Conservation (phyloP, 805 yeast genomes). For the Komagataella kurtzmanii region DNA sequence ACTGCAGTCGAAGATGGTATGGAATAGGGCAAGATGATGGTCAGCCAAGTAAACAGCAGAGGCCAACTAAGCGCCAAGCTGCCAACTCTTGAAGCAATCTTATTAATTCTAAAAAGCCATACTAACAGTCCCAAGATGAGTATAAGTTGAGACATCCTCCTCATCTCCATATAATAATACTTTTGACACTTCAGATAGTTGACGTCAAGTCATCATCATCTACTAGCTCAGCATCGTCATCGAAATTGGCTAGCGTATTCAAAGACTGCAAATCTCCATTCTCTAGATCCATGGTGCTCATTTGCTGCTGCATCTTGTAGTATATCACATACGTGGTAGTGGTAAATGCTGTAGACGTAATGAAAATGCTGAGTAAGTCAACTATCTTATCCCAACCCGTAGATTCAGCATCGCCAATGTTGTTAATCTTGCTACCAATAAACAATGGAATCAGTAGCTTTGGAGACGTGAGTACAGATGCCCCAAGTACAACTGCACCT, state of each 20-base stretch:
- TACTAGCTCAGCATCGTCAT: constrained; percentile 3
- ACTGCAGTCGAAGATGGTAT: neutral
- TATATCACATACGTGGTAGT: constrained; percentile 59
- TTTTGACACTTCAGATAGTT: neutral
- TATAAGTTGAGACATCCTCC: too few relatives aligned
- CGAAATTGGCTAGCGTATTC: neutral
- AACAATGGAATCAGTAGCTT: constrained; percentile 66
- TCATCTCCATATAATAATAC: neutral
- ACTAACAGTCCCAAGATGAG: neutral
- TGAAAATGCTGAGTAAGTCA: constrained; percentile 45
- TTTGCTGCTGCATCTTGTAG: constrained; percentile 29
- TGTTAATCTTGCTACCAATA: constrained; percentile 62
- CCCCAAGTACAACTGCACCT: constrained; percentile 46
- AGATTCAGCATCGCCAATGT: constrained; percentile 47
- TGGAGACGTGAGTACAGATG: constrained; percentile 70
- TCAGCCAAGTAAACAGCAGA: neutral
- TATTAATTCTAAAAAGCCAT: neutral
- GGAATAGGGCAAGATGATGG: neutral
- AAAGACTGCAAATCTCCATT: neutral
- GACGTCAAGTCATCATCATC: constrained; percentile 2
- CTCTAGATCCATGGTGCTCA: constrained; percentile 6
- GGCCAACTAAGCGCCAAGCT: neutral
- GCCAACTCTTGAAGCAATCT: neutral
- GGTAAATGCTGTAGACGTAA: constrained; percentile 42
- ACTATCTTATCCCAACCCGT: constrained; percentile 31